These are phyloP conservation scores for Agrocybe praecox DNA, from an alignment of 768 basidiomycete genomes.

Conservation along the genomic window DNA sequence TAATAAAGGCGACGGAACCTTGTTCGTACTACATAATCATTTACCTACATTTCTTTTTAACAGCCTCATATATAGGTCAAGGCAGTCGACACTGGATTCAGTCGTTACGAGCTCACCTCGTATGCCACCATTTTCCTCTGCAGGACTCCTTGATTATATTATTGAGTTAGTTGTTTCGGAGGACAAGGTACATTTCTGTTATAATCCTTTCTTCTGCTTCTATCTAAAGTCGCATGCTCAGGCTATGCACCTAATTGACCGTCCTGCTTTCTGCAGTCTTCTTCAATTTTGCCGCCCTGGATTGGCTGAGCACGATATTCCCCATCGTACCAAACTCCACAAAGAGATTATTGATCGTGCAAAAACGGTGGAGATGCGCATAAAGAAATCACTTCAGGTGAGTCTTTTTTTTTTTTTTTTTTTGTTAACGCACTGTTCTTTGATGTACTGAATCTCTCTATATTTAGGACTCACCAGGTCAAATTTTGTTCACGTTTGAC, in stretches of 20 bases:
- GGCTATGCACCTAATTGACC: not conserved
- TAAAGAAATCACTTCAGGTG: not conserved
- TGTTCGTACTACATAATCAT: not conserved
- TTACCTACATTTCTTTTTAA: too few species aligned
- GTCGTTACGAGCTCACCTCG: not conserved
- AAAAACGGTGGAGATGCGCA: not conserved
- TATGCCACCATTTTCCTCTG: not conserved
- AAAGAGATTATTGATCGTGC: constrained; percentile 19
- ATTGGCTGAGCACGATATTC: constrained; percentile 19
- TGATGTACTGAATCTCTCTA: too few species aligned
- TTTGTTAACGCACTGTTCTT: too few species aligned
- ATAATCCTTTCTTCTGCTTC: too few species aligned
- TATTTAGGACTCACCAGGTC: constrained; percentile 6
- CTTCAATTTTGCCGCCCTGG: constrained; percentile 18
- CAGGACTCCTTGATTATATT: constrained; percentile 4
- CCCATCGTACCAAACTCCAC: constrained; percentile 19
- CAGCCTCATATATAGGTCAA: not conserved
- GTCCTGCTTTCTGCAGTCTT: constrained; percentile 14
- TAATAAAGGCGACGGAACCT: too few species aligned
- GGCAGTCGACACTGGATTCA: not conserved
- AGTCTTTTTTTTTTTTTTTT: not conserved
- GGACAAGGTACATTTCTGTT: too few species aligned
- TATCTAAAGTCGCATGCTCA: not conserved
- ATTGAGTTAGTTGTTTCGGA: not conserved
- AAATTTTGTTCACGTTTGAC: constrained; percentile 20